A percentile compares a stretch with the other conserved stretches of the same genome.
phyloP scores from a whole-genome alignment of 2,329 filamentous ascomycete species.

The Zymoseptoria ardabiliae region DNA sequence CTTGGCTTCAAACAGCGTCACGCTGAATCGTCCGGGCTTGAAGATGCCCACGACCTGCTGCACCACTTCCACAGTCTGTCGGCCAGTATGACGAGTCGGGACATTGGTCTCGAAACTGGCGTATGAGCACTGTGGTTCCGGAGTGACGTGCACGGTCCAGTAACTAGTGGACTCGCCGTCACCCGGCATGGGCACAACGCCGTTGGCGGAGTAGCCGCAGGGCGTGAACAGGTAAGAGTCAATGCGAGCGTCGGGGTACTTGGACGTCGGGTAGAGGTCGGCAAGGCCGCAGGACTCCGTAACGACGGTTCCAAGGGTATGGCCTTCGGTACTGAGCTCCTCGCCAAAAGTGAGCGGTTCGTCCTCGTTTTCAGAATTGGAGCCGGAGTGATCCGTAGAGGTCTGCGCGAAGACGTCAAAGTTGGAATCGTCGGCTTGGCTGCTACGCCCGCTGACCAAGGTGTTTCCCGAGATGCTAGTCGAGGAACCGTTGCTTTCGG shows the following conservation, averaged over 20 bases:
- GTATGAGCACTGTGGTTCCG: conserved; percentile 93
- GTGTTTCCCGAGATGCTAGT: conserved; percentile 31
- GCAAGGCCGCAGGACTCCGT: conserved; percentile 84
- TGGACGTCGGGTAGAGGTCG: conserved; percentile 75
- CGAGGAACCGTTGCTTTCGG: conserved; percentile 40
- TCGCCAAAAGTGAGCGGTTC: conserved; percentile 52
- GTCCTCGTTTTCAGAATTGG: conserved; percentile 47
- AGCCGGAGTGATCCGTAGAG: conserved; percentile 54
- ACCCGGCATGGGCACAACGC: conserved; percentile 73
- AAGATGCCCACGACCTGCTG: conserved; percentile 94
- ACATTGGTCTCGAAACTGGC: conserved; percentile 99
- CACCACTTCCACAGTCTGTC: conserved; percentile 82
- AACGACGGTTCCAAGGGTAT: conserved; percentile 85
- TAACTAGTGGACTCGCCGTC: conserved; percentile 59
- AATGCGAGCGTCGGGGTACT: conserved; percentile 87
- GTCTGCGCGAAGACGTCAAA: conserved; percentile 79
- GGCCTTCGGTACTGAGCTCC: conserved; percentile 83
- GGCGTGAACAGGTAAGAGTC: conserved; percentile 96
- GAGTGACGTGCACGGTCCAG: conserved; percentile 97
- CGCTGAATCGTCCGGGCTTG: conserved; percentile 93
- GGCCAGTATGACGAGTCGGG: conserved; percentile 75
- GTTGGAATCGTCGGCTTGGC: conserved; percentile 38
- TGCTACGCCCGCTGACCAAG: conserved; percentile 24
- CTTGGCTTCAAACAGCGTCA: conserved; percentile 94
- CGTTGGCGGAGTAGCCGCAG: conserved; percentile 95